Conservation (phyloP, 768 basidiomycete genomes). For the Lentinula sp. region DNA sequence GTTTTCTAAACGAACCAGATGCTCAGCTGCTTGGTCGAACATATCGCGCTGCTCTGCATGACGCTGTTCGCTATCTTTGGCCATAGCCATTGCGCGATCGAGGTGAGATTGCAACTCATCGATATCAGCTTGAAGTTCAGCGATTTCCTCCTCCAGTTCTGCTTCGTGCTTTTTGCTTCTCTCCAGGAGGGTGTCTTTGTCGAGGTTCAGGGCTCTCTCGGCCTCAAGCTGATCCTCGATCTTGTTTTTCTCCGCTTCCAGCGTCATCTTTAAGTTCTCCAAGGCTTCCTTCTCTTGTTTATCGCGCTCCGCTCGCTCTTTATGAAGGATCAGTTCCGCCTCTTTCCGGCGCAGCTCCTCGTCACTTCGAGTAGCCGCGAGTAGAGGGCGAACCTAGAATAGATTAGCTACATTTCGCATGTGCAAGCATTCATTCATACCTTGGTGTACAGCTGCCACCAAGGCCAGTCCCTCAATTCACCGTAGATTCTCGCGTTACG, state of each 20-base stretch:
- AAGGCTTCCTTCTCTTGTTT: slow-evolving; percentile 73
- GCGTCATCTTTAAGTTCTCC: slow-evolving; percentile 71
- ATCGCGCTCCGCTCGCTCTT: slow-evolving; percentile 85
- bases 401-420: neutral
- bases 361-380: slow-evolving; percentile 89
- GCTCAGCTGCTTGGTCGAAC: slow-evolving; percentile 82
- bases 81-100: slow-evolving; percentile 68
- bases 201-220: slow-evolving; percentile 71
- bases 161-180: slow-evolving; percentile 81
- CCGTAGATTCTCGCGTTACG: slow-evolving; percentile 90
- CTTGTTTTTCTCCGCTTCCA: slow-evolving; percentile 80
- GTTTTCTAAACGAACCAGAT: slow-evolving; percentile 74
- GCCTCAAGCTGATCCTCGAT: slow-evolving; percentile 78
- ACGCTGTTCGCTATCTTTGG: slow-evolving; percentile 78
- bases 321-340: slow-evolving; percentile 70
- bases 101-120: slow-evolving; percentile 83
- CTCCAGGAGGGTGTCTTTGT: slow-evolving; percentile 80
- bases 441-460: slow-evolving; percentile 99
- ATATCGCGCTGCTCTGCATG: slow-evolving; percentile 62
- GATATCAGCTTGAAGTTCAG: slow-evolving; percentile 73
- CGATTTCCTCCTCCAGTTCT: slow-evolving; percentile 81
- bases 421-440: slow-evolving; percentile 27
- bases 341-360: slow-evolving; percentile 89
- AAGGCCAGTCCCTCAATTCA: slow-evolving; percentile 91
- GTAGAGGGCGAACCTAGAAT: slow-evolving; percentile 75